phyloP scores from a whole-genome alignment of 139 green algal genomes.

The Desmodesmus armatus region DNA sequence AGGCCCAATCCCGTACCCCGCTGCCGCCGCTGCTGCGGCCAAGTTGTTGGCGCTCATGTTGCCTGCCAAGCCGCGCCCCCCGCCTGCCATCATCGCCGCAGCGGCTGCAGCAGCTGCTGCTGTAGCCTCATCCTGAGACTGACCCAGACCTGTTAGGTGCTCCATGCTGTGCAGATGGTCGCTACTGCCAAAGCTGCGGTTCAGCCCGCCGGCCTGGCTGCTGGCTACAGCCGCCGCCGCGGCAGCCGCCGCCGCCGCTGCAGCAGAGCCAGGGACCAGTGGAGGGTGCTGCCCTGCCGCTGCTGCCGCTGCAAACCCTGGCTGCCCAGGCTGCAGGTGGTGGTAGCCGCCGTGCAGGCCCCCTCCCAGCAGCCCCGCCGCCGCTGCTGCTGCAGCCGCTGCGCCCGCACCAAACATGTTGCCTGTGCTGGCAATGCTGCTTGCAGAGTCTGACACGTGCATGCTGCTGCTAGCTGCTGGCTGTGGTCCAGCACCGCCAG shows the following conservation, averaged over 20 bases:
- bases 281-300: conserved; percentile 1
- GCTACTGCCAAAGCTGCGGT: conserved; percentile 27
- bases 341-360: neutral
- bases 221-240: conserved; percentile 7
- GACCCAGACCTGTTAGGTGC: neutral
- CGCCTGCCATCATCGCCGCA: neutral
- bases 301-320: conserved; percentile 21
- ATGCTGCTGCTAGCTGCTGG: conserved; percentile 29
- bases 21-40: conserved; percentile 13
- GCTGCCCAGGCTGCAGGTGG: conserved; percentile 3
- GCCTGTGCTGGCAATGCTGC: conserved; percentile 54
- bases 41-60: conserved; percentile 40
- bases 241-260: conserved; percentile 9
- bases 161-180: conserved; percentile 23
- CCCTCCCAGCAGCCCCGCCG: no score
- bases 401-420: neutral
- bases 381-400: neutral
- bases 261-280: neutral
- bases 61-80: conserved; percentile 10
- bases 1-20: neutral
- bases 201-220: neutral
- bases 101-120: conserved; percentile 12
- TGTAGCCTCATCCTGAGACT: no score
- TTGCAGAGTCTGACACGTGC: conserved; percentile 62
- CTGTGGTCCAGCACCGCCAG: neutral